Evolutionary conservation across 2,329 filamentous ascomycete species (phyloP), one percentile per base, ranked within the genome.

Genomic region (Chaetomium sp.): DNA sequence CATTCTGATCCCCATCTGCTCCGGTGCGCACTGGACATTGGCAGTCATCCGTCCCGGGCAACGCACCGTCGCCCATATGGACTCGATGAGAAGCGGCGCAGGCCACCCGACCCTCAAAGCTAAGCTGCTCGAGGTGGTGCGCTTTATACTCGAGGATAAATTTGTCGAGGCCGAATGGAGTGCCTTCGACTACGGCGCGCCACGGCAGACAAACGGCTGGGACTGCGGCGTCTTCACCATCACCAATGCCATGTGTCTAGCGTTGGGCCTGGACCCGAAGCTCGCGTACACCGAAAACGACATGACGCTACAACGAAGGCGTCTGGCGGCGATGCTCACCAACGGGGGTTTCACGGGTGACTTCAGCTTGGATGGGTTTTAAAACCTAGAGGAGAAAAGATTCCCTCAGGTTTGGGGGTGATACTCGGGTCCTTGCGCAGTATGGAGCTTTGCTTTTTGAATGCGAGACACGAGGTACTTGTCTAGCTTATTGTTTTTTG

Each of bases 211-310:
- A 33, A 91, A 91, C 65, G 78, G 79, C 1, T 82, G 79, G 65
- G 88, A 91, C 67, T 91, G 88, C 62, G 88, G 88, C n/a, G 81
- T 90, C 3, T 89, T 89, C 67, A 81, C 85, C 11, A 82, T 89
- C 61, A 81, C 87, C 14, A 92, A 91, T 65, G 84, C 81, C 12
- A 78, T 89, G 48, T 87, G 83, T 54, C 64, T 84, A 38, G 74
- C 78, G 0, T 65, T 83, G 36, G 80, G 80, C 1, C 61, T 83
- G 14, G 76, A 76, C 57, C 79, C 80, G 2, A 68, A 69, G n/a
- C 70, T 73, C 54, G 67, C 68, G 3, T 84, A 87, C 56, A 62
- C 68, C 1, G 70, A 78, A 38, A 60, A 67, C 0, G 79, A 87
- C 53, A 80, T 89, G 76, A 72, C 75, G 1, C 69, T 76, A 49